Evolutionary conservation across 805 yeast species (phyloP).

Genomic region (Teunomyces stri): DNA sequence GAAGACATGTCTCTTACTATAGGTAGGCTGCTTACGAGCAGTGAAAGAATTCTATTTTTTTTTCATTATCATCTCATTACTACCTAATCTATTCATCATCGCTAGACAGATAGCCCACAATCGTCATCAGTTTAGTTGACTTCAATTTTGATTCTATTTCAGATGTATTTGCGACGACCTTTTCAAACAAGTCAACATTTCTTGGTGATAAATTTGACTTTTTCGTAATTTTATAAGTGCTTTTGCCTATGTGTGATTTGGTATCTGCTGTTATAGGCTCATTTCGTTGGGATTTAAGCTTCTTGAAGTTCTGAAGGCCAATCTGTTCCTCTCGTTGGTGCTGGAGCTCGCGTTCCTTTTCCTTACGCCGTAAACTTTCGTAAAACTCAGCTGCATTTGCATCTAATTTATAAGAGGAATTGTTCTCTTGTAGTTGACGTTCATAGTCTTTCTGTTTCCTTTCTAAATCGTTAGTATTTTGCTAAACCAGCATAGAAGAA

Average conservation of each 20-base stretch:
- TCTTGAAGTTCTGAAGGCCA: slow-evolving; percentile 14
- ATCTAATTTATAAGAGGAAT: slow-evolving; percentile 42
- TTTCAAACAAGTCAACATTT: not conserved
- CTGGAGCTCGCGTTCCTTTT: slow-evolving; percentile 16
- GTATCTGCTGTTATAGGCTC: not conserved
- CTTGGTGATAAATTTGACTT: not conserved
- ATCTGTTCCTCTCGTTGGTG: slow-evolving; percentile 19
- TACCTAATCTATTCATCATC: not conserved
- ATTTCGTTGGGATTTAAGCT: slow-evolving; percentile 1
- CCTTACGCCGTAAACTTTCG: slow-evolving; percentile 20
- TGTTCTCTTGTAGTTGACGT: slow-evolving; percentile 25
- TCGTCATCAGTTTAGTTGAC: not conserved
- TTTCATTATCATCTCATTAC: not conserved
- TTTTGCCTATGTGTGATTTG: not conserved
- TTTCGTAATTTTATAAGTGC: not conserved
- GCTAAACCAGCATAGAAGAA: too few relatives aligned
- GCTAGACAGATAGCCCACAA: slow-evolving; percentile 1
- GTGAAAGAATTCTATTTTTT: not conserved
- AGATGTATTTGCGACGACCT: not conserved
- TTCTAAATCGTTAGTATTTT: slow-evolving; percentile 22
- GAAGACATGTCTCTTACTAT: too few relatives aligned
- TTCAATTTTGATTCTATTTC: not conserved
- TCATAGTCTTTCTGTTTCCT: slow-evolving; percentile 32
- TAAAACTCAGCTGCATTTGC: slow-evolving; percentile 37
- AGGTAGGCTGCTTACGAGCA: too few relatives aligned